Percentiles rank a stretch among this genome's conserved stretches.
phyloP scores from a whole-genome alignment of 768 basidiomycete species.

The Trametes punicea region DNA sequence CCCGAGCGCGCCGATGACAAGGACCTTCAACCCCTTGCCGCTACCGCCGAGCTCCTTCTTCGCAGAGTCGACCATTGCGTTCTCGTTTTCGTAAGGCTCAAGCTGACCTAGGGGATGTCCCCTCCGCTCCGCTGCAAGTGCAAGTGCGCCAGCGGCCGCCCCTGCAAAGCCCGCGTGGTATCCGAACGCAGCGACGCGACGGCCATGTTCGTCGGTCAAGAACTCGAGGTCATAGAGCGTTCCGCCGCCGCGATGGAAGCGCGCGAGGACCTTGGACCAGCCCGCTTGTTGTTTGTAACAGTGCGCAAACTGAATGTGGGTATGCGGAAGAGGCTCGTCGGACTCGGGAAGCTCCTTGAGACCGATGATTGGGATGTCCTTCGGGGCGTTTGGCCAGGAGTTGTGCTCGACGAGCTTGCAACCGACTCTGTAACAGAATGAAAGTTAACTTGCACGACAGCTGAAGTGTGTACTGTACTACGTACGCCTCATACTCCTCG shows the following conservation, averaged over 20 bases:
- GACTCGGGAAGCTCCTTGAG: slow-evolving; percentile 94
- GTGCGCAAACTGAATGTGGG: slow-evolving; percentile 97
- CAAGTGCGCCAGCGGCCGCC: slow-evolving; percentile 86
- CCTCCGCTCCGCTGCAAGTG: slow-evolving; percentile 62
- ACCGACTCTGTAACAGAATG: slow-evolving; percentile 62
- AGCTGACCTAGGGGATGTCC: slow-evolving; percentile 62
- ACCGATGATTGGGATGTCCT: slow-evolving; percentile 78
- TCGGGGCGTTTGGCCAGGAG: slow-evolving; percentile 82
- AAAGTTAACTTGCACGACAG: neutral
- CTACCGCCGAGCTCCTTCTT: slow-evolving; percentile 60
- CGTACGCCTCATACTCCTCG: slow-evolving; percentile 88
- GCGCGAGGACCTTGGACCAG: slow-evolving; percentile 81
- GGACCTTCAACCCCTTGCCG: slow-evolving; percentile 73
- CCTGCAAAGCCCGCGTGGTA: slow-evolving; percentile 99
- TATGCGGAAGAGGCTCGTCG: slow-evolving; percentile 80
- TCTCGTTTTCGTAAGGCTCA: slow-evolving; percentile 81
- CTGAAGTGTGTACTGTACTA: slow-evolving; percentile 6
- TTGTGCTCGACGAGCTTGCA: slow-evolving; percentile 86
- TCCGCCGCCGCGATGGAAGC: slow-evolving; percentile 82
- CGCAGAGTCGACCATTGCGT: slow-evolving; percentile 76
- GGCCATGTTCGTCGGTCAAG: slow-evolving; percentile 75
- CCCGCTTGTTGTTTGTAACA: slow-evolving; percentile 96
- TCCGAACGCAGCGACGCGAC: slow-evolving; percentile 96
- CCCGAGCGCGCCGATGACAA: slow-evolving; percentile 95
- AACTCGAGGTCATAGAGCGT: slow-evolving; percentile 96